Evolutionary conservation across 2,329 filamentous ascomycete genomes (phyloP).

Genomic region (Botryosphaeria agaves): DNA sequence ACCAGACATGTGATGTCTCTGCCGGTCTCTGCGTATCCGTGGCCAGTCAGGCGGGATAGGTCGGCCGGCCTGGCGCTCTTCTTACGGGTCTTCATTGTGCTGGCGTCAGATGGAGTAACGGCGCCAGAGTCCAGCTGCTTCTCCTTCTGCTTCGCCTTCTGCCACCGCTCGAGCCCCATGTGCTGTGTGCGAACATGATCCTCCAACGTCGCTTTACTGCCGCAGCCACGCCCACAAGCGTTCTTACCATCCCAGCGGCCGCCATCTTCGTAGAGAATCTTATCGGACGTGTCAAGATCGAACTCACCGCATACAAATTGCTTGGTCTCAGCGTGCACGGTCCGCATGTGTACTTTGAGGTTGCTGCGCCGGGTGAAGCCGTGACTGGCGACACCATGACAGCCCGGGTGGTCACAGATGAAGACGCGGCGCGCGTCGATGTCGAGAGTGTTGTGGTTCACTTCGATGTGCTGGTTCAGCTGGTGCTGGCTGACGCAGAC

Average conservation of each 20-base stretch:
- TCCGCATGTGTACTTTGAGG: conserved; percentile 60
- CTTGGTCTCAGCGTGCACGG: conserved; percentile 54
- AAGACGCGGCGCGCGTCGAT: conserved; percentile 48
- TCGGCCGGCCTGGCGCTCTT: conserved; percentile 5
- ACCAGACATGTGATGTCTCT: conserved; percentile 35
- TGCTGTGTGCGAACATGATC: conserved; percentile 76
- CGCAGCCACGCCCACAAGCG: conserved; percentile 60
- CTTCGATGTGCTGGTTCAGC: conserved; percentile 62
- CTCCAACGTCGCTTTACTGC: conserved; percentile 61
- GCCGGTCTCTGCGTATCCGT: conserved; percentile 33
- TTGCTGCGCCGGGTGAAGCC: conserved; percentile 75
- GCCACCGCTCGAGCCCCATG: conserved; percentile 37
- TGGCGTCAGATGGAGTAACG: conserved; percentile 2
- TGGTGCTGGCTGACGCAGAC: conserved; percentile 49
- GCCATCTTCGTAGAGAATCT: conserved; percentile 35
- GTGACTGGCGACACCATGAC: no score
- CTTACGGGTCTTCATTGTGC: conserved; percentile 7
- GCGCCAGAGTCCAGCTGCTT: conserved; percentile 1
- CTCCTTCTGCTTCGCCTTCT: conserved; percentile 8
- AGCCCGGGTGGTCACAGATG: conserved; percentile 49
- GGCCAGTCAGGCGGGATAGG: conserved; percentile 35
- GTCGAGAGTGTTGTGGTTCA: conserved; percentile 39
- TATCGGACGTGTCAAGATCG: conserved; percentile 38
- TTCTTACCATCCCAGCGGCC: conserved; percentile 44
- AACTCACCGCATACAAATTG: conserved; percentile 65